These are phyloP conservation scores for Xylariomycetidae sp. DNA, from an alignment of 2,329 filamentous ascomycete species.

Conservation along the genomic window DNA sequence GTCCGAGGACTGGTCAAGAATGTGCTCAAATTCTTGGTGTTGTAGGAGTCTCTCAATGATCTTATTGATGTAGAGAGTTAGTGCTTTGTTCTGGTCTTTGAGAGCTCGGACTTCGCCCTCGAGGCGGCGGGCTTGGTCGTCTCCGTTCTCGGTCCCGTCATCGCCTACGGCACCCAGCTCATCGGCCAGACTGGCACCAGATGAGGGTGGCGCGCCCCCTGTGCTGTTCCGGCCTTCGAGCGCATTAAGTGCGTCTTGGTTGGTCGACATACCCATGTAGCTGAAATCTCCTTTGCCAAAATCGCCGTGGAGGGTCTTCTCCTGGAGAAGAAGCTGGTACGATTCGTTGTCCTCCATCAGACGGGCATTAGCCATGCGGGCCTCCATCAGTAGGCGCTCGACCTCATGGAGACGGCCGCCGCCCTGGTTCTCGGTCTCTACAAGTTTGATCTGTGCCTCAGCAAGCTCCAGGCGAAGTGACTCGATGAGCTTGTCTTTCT, in stretches of 20 bases:
- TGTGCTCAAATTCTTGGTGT: conserved; percentile 91
- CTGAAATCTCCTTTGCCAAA: conserved; percentile 80
- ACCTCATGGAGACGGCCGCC: conserved; percentile 83
- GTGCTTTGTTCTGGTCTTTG: conserved; percentile 93
- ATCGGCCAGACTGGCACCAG: conserved; percentile 68
- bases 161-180: conserved; percentile 69
- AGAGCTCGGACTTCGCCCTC: conserved; percentile 74
- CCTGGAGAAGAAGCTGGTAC: conserved; percentile 89
- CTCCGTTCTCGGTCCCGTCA: conserved; percentile 55
- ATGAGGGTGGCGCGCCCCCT: conserved; percentile 21
- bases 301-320: conserved; percentile 93
- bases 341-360: conserved; percentile 99
- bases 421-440: conserved; percentile 89
- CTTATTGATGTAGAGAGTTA: conserved; percentile 97
- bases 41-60: conserved; percentile 94
- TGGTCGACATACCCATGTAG: conserved; percentile 54
- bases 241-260: conserved; percentile 60
- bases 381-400: conserved; percentile 85
- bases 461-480: conserved; percentile 86
- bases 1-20: conserved; percentile 75
- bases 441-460: conserved; percentile 90
- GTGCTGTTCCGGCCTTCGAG: conserved; percentile 49
- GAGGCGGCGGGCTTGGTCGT: conserved; percentile 62
- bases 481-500: conserved; percentile 96
- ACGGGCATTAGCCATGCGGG: conserved; percentile 90